Percentiles rank a stretch among this genome's conserved stretches.
Evolutionary conservation across 169 alveolate species (phyloP).

Genomic region (Cryptosporidium ryanae): DNA sequence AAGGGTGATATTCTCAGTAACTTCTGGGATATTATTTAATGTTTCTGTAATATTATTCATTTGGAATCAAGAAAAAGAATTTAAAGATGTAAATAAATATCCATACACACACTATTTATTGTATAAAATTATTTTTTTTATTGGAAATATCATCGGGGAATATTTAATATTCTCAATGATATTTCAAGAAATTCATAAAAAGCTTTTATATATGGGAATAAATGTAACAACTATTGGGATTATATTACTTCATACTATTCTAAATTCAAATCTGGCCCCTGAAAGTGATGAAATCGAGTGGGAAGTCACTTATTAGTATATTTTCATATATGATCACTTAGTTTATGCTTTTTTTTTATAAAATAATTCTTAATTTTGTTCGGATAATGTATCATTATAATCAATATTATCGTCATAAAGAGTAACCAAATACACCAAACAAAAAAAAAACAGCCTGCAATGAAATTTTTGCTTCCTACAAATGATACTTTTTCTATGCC

Average conservation of each 20-base stretch:
- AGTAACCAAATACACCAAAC: conserved; percentile 47
- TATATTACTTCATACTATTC: neutral
- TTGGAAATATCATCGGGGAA: neutral
- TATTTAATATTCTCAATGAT: neutral
- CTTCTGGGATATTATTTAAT: conserved; percentile 44
- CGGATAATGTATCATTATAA: neutral
- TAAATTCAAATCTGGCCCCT: neutral
- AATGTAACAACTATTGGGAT: neutral
- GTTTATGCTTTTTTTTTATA: neutral
- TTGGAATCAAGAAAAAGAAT: conserved; percentile 1
- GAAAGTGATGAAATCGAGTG: conserved; percentile 36
- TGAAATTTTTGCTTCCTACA: conserved; percentile 56
- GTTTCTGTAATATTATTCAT: conserved; percentile 28
- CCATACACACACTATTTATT: conserved; percentile 2
- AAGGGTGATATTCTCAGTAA: neutral
- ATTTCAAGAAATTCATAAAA: neutral
- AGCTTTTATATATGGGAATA: neutral
- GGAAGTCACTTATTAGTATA: conserved; percentile 33
- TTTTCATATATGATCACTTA: neutral
- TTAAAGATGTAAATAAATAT: neutral
- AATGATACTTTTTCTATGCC: conserved; percentile 67
- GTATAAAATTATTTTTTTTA: conserved; percentile 13
- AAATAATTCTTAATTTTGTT: neutral
- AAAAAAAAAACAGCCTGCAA: conserved; percentile 46
- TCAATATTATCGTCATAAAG: neutral